Conservation (phyloP, 75 land plant genomes). For the Larix kaempferi region DNA sequence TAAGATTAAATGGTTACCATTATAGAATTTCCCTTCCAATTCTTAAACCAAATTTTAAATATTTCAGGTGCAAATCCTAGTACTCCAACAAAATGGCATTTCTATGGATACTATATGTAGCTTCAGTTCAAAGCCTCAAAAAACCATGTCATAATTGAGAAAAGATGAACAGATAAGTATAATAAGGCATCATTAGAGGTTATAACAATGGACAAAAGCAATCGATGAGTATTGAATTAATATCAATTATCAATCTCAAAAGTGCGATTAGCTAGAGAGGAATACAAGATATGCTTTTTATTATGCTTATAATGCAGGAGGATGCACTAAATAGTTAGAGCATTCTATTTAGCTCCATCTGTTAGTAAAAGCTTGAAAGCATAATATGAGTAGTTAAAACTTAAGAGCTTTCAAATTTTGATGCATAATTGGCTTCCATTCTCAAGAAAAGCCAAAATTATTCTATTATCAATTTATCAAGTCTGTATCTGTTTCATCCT, state of each 20-base stretch:
- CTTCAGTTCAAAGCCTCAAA: neutral
- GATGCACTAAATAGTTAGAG: neutral
- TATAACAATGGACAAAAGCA: neutral
- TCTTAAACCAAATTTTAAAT: neutral
- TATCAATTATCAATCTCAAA: neutral
- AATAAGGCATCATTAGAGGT: too few relatives aligned
- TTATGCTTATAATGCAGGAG: neutral
- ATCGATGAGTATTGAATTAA: neutral
- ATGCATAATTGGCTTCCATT: neutral
- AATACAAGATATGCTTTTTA: neutral
- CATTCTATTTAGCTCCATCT: neutral
- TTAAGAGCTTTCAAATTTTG: neutral
- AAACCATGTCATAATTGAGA: neutral
- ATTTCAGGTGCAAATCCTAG: neutral
- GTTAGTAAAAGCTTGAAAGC: too few relatives aligned
- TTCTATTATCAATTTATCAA: too few relatives aligned
- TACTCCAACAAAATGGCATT: neutral
- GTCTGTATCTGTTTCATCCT: neutral
- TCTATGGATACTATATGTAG: neutral
- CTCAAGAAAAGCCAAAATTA: neutral
- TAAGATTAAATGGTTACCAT: neutral
- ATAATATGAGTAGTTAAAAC: too few relatives aligned
- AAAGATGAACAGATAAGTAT: neutral
- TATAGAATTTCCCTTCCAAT: neutral
- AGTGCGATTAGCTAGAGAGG: neutral